Base-by-base conservation (phyloP, 1,139 yeast genomes). In the Sugiyamaella japonica region DNA sequence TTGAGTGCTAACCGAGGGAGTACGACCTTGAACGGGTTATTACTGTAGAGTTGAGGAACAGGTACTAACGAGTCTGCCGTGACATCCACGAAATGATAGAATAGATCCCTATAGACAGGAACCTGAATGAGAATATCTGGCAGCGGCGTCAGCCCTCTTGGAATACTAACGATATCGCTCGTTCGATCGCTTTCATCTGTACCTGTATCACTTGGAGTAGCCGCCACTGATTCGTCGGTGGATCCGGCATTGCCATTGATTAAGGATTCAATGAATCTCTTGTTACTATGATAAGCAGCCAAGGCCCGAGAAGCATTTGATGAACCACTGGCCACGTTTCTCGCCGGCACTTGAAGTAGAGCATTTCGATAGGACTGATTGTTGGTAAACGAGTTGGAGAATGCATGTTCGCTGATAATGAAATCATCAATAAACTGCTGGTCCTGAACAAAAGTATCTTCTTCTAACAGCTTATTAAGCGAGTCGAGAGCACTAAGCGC, bases 1-100 rank as follows among this genome's bases (percentile, higher is more conserved):
- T 77, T 75, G 76, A 85, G 74, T 0, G 95, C 91, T 80, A 87
- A 77, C 59, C 80, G 81, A 0, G 95, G 93, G 15, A 87, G 68
- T 4, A 85, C 70, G 7, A 78, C 77, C 57, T 78, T 78, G 70
- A 86, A 86, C 0, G 95, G 95, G 62, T 86, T 87, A 20, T 81
- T 83, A 20, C 71, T 74, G 64, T 84, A 84, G 3, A 78, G 64
- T 7, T 60, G 52, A 5, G 90, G 89, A 0, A 89, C 85, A 0
- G 95, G 93, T 5, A 85, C 89, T 37, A 86, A 72, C 41, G 79
- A 74, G 44, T 77, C 76, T 1, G 90, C 80, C 0, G 89, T 86
- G 10, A 82, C 81, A 53, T 81, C 75, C 13, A 84, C 72, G 76
- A 82, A 87, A 62, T 83, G 84, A 59, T 83, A 83, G 71, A 86